Evolutionary conservation across 768 basidiomycete species (phyloP), one percentile per base, ranked within the genome.

Genomic region (Clitopilus hobsonii): DNA sequence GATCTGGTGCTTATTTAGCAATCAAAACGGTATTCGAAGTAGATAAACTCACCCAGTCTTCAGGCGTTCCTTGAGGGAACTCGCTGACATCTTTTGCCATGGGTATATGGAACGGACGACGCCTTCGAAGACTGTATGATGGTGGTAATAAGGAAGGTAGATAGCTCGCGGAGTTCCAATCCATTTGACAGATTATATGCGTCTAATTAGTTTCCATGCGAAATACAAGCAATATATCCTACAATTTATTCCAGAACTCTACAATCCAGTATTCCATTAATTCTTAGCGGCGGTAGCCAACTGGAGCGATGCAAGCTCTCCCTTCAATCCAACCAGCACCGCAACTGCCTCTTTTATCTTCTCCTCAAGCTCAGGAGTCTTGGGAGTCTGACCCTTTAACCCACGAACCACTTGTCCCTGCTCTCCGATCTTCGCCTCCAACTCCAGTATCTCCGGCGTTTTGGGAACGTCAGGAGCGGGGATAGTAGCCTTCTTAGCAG

Each of bases 341-440:
- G 80, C 77, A 8, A 92, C 84, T 1, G 84, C 87, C 45, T 57
- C 71, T 47, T 79, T 78, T 36, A 86, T 79, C 67, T 85, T 76
- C 50, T 71, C 80, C 51, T 89, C 88, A n/a, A 79, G 67, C 60
- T 83, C 81, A 36, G 79, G 67, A 11, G 80, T 79, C 71, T 82
- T 85, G 6, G 81, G 80, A 2, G 72, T 74, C 66, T 79, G 79
- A 55, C 71, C 80, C 69, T 91, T 96, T 64, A 98, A 66, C 51
- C 74, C 68, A 29, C 91, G 80, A 14, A 98, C 89, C 16, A 78
- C 63, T 48, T 83, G 79, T 0, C 91, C 94, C 67, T 97, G 93
- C 51, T 80, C 81, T 32, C 83, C 74, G 32, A 97, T 76, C 75
- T 86, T 85, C 38, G 75, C 80, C 69, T 94, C 94, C 55, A 91